Conservation (phyloP, 140 eudicot genomes). For the Stevia rebaudiana region DNA sequence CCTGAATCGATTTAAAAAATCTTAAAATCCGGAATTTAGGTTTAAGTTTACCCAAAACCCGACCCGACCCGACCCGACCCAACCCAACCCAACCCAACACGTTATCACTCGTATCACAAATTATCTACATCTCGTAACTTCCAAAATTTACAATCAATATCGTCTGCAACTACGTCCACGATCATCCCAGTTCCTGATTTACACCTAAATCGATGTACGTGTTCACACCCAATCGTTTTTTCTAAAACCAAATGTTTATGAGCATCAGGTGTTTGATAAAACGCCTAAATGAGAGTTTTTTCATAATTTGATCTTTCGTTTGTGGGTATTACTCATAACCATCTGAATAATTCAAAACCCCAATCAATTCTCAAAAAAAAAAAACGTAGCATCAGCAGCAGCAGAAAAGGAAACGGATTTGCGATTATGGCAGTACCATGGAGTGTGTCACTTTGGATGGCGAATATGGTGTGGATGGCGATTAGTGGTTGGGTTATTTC, state of each 20-base stretch:
- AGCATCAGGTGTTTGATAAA: slow-evolving; percentile 5
- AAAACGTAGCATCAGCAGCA: neutral
- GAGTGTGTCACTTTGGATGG: slow-evolving; percentile 52
- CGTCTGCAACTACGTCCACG: neutral
- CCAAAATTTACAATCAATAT: slow-evolving; percentile 12
- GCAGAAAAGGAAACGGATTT: neutral
- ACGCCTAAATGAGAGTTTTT: slow-evolving; percentile 5
- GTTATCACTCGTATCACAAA: too few relatives aligned
- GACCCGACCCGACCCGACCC: too few relatives aligned
- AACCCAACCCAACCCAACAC: too few relatives aligned
- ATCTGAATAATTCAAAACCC: neutral
- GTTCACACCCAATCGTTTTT: neutral
- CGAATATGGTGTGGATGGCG: slow-evolving; percentile 56
- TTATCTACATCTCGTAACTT: too few relatives aligned
- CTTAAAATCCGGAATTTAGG: too few relatives aligned
- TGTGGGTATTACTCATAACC: slow-evolving; percentile 17
- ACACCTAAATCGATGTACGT: neutral
- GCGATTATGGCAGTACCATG: slow-evolving; percentile 64
- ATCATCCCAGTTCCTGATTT: neutral
- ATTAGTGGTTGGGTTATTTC: slow-evolving; percentile 60
- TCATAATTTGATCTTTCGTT: neutral
- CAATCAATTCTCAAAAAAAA: neutral
- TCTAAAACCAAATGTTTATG: neutral
- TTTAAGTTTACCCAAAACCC: too few relatives aligned
- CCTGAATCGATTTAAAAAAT: too few relatives aligned